Evolutionary conservation across 2,329 filamentous ascomycete genomes (phyloP).

Genomic region (Ascochyta pisi): DNA sequence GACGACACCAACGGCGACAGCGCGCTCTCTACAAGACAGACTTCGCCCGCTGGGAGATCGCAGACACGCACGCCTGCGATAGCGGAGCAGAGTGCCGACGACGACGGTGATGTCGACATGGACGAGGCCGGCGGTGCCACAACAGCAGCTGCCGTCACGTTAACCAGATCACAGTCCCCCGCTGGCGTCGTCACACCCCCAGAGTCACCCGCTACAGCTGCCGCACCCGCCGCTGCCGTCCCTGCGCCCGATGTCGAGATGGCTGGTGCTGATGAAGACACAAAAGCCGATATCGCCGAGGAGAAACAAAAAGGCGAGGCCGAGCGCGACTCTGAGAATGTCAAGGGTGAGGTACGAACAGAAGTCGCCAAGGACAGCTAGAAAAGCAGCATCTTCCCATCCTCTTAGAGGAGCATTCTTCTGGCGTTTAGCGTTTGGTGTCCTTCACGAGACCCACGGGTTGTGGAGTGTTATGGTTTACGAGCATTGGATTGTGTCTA

Average conservation of each 20-base stretch:
- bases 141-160: slow-evolving; percentile 21
- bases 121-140: slow-evolving; percentile 32
- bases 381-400: neutral
- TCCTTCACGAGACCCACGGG: slow-evolving; percentile 14
- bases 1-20: slow-evolving; percentile 44
- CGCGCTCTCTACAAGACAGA: slow-evolving; percentile 35
- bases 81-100: slow-evolving; percentile 33
- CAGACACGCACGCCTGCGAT: slow-evolving; percentile 39
- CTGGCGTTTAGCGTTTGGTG: slow-evolving; percentile 22
- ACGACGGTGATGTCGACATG: slow-evolving; percentile 49
- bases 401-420: slow-evolving; percentile 8
- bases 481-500: slow-evolving; percentile 17
- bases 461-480: slow-evolving; percentile 25
- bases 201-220: slow-evolving; percentile 36
- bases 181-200: slow-evolving; percentile 45
- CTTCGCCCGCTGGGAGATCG: slow-evolving; percentile 33
- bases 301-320: slow-evolving; percentile 36
- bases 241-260: slow-evolving; percentile 43
- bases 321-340: slow-evolving; percentile 39
- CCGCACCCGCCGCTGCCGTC: slow-evolving; percentile 16
- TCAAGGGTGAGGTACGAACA: slow-evolving; percentile 40
- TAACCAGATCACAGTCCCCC: slow-evolving; percentile 38
- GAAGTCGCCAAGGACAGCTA: slow-evolving; percentile 35
- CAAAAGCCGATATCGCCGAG: slow-evolving; percentile 27
- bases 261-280: slow-evolving; percentile 31